Evolutionary conservation across 169 alveolate genomes (phyloP).

Genomic region (Amoebophrya sp.): DNA sequence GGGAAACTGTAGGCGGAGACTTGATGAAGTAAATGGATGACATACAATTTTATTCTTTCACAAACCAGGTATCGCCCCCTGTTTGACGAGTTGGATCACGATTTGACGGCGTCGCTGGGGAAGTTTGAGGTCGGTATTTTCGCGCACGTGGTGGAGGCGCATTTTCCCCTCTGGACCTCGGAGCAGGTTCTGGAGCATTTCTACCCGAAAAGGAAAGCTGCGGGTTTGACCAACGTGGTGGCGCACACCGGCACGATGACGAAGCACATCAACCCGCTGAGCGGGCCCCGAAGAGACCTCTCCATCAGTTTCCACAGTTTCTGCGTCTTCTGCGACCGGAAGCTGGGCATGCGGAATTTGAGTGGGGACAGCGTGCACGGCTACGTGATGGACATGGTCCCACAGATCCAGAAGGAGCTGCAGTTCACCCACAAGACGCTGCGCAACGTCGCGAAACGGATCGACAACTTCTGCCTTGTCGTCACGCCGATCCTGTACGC

Average conservation of each 20-base stretch:
- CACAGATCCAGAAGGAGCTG: neutral
- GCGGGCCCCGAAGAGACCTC: too few species aligned
- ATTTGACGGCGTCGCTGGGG: neutral
- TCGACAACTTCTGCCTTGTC: neutral
- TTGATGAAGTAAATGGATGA: too few species aligned
- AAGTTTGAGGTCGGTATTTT: neutral
- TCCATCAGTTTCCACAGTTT: neutral
- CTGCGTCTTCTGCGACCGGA: neutral
- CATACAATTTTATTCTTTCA: too few species aligned
- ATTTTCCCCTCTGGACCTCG: neutral
- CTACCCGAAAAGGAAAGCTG: neutral
- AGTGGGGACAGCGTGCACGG: neutral
- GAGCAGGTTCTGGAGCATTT: neutral
- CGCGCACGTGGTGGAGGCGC: constrained; percentile 26
- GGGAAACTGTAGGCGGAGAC: too few species aligned
- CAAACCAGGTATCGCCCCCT: neutral
- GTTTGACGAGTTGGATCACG: neutral
- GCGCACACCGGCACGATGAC: too few species aligned
- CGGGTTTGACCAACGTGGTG: too few species aligned
- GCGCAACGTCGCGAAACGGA: constrained; percentile 9
- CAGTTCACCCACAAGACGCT: neutral
- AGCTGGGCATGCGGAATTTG: neutral
- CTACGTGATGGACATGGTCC: neutral
- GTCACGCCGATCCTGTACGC: neutral
- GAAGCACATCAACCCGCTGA: too few species aligned